phyloP scores from a whole-genome alignment of 1,284 basidiomycete species.

The Polyporus tsugae region DNA sequence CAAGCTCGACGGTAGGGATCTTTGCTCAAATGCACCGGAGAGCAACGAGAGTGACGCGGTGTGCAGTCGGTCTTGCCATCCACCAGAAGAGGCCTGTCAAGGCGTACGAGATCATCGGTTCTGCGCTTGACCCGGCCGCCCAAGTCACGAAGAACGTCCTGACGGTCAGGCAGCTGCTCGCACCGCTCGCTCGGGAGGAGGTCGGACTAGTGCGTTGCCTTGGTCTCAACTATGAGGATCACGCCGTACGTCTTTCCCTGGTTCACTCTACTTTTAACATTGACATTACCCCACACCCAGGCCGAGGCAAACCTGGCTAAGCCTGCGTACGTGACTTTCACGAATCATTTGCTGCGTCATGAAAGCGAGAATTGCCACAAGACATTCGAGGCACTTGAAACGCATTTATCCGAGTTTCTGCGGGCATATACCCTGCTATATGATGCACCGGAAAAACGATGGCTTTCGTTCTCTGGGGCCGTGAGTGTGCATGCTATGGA shows the following conservation, averaged over 20 bases:
- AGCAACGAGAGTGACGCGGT: neutral
- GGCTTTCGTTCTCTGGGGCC: no score
- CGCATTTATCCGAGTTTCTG: neutral
- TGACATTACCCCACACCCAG: conserved; percentile 44
- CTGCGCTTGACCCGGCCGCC: conserved; percentile 68
- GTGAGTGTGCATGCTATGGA: no score
- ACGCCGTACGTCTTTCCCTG: conserved; percentile 61
- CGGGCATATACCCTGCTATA: neutral
- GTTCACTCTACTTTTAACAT: neutral
- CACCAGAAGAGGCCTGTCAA: conserved; percentile 61
- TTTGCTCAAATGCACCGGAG: neutral
- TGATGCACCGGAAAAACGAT: neutral
- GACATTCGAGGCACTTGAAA: neutral
- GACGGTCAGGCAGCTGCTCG: conserved; percentile 75
- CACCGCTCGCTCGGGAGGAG: conserved; percentile 72
- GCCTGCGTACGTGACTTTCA: conserved; percentile 58
- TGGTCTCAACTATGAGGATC: conserved; percentile 83
- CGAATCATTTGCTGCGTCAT: neutral
- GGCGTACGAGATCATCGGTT: conserved; percentile 74
- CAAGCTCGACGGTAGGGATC: conserved; percentile 63
- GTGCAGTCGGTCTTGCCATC: conserved; percentile 72
- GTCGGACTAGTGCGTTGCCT: conserved; percentile 78
- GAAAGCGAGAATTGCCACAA: neutral
- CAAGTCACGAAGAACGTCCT: conserved; percentile 67
- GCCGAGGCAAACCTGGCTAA: conserved; percentile 70